Evolutionary conservation across 805 yeast species (phyloP).

Genomic region (Yamadazyma endophytica): DNA sequence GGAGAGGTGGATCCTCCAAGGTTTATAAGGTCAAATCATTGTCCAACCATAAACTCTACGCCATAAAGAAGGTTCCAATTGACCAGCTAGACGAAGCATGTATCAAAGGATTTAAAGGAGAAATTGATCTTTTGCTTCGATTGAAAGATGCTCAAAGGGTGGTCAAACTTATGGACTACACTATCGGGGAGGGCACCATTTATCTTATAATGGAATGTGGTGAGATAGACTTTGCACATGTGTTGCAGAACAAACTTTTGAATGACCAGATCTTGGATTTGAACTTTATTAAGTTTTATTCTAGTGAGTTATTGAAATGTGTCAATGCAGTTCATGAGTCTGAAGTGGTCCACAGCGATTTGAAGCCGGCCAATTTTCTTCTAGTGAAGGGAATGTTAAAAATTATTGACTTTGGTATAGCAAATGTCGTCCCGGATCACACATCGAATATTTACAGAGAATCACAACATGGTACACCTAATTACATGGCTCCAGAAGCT

Average conservation of each 20-base stretch:
- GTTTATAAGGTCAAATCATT: conserved; percentile 71
- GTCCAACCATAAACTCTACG: conserved; percentile 56
- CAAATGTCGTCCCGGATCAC: conserved; percentile 91
- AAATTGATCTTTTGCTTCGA: conserved; percentile 67
- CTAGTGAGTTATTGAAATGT: conserved; percentile 75
- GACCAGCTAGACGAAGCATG: conserved; percentile 78
- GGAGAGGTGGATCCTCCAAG: conserved; percentile 90
- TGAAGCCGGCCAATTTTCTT: conserved; percentile 68
- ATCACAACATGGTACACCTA: conserved; percentile 91
- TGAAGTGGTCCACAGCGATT: conserved; percentile 81
- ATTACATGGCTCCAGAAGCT: conserved; percentile 98
- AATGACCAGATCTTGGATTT: conserved; percentile 45
- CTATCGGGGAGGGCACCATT: conserved; percentile 60
- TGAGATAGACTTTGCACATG: conserved; percentile 82
- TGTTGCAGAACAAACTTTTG: conserved; percentile 53
- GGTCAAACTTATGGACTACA: conserved; percentile 71
- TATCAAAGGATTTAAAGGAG: conserved; percentile 81
- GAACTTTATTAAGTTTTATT: conserved; percentile 74
- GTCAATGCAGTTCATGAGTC: conserved; percentile 83
- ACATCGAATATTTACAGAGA: conserved; percentile 88
- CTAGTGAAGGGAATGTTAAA: conserved; percentile 81
- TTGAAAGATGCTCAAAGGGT: conserved; percentile 64
- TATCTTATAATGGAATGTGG: conserved; percentile 92
- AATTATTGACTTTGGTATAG: conserved; percentile 91
- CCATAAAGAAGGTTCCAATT: conserved; percentile 75